phyloP scores from a whole-genome alignment of 345 rosid genomes.

The Combretum micranthum region DNA sequence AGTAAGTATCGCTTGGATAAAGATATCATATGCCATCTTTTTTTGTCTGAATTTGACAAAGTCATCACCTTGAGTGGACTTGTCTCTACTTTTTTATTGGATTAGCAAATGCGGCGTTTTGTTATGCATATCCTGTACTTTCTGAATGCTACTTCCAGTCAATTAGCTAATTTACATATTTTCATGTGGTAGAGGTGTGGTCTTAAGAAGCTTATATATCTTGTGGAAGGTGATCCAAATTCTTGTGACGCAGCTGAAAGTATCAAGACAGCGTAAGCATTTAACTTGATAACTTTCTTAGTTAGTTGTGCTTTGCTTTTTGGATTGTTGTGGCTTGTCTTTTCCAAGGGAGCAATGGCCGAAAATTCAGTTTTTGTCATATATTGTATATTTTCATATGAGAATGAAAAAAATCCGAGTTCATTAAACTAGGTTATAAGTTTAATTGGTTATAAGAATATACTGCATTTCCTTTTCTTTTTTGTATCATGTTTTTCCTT shows the following conservation, averaged over 20 bases:
- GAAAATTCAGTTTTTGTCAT: not conserved
- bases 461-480: too few species aligned
- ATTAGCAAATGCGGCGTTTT: too few species aligned
- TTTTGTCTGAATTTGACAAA: too few species aligned
- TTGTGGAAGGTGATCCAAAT: slow-evolving; percentile 90
- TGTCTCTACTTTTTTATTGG: too few species aligned
- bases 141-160: slow-evolving; percentile 1
- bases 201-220: slow-evolving; percentile 76
- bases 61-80: too few species aligned
- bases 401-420: too few species aligned
- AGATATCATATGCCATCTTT: too few species aligned
- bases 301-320: not conserved
- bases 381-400: too few species aligned
- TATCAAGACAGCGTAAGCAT: slow-evolving; percentile 78
- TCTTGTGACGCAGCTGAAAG: slow-evolving; percentile 77
- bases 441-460: too few species aligned
- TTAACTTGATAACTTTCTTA: not conserved
- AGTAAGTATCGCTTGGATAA: too few species aligned
- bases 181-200: slow-evolving; percentile 59
- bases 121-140: not conserved
- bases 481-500: not conserved
- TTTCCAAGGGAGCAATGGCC: not conserved
- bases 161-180: slow-evolving; percentile 1
- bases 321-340: not conserved
- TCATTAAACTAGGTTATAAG: too few species aligned